Conservation (phyloP, 257 asterid species). For the Lycium ferocissimum region DNA sequence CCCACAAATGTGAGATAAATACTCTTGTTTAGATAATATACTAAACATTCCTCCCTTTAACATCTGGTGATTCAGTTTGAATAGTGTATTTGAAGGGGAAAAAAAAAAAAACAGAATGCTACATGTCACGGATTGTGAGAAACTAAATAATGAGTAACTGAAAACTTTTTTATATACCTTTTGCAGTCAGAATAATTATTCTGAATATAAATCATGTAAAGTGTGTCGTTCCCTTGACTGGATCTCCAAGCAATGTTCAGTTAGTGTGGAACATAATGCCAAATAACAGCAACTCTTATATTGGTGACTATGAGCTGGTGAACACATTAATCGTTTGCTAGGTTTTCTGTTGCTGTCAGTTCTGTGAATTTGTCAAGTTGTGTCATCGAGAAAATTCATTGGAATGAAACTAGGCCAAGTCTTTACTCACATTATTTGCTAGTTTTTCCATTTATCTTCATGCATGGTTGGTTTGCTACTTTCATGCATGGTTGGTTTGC, state of each 20-base stretch:
- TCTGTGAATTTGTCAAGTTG: not conserved
- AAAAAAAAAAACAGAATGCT: not conserved
- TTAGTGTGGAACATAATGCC: not conserved
- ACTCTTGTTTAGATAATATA: not conserved
- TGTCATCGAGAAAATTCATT: not conserved
- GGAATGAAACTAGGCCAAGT: not conserved
- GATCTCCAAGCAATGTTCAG: not conserved
- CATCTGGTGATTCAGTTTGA: not conserved
- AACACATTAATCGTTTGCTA: not conserved
- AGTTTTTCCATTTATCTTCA: not conserved
- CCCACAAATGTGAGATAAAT: not conserved
- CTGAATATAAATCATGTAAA: not conserved
- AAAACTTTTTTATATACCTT: not conserved
- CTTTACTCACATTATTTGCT: not conserved
- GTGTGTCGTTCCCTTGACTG: not conserved
- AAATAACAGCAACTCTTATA: not conserved
- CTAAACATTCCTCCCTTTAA: not conserved
- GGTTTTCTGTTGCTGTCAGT: slow-evolving; percentile 15
- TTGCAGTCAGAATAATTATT: not conserved
- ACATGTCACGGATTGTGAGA: not conserved
- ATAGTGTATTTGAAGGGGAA: not conserved
- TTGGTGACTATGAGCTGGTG: not conserved
- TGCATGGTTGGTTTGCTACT: not conserved
- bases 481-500: not conserved
- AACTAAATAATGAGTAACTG: not conserved